Base-by-base conservation (phyloP, 805 yeast genomes). In the Kodamaea sagamina region DNA sequence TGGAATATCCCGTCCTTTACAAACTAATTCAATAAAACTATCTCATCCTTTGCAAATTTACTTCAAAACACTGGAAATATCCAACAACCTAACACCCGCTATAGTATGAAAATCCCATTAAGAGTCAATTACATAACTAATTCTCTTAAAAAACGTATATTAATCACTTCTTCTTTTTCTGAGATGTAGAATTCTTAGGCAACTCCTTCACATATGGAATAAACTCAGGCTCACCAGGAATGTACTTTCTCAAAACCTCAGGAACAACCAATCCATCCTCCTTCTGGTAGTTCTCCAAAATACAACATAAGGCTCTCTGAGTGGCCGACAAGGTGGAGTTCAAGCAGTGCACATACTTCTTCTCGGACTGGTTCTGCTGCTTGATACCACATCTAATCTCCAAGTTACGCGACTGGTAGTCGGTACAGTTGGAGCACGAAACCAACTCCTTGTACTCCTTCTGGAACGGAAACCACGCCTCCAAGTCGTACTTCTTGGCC, bases 381-480 rank as follows among this genome's bases (percentile, higher is more conserved):
- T 92, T 90, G 61, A 93, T 87, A 67, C 99, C 99, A 70, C 97
- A 93, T 80, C 99, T 86, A 63, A 93, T 93, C 77, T 93, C 99
- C 64, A 93, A 78, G 79, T 92, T 92, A 77, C 99, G 86, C 42
- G 98, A 88, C 77, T 93, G 99, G 72, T 93, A 93, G 74, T 93
- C 99, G 47, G 99, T 93, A 82, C 99, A 93, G 80, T 93, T 93
- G 47, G 98, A 92, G 76, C 98, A 92, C 13, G 97, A 89, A 44
- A 93, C 99, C 60, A 93, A 82, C 75, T 93, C 99, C 74, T 93
- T 93, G 77, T 87, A 93, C 73, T 93, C 99, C 68, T 89, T 79
- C 78, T 93, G 99, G 87, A 78, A 93, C 63, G 99, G 99, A 95
- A 93, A 93, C 99, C 99, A 93, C 40, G 99, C 99, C 77, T 93